phyloP scores from a whole-genome alignment of 2,329 filamentous ascomycete species.

The Trichothecium sympodiale region DNA sequence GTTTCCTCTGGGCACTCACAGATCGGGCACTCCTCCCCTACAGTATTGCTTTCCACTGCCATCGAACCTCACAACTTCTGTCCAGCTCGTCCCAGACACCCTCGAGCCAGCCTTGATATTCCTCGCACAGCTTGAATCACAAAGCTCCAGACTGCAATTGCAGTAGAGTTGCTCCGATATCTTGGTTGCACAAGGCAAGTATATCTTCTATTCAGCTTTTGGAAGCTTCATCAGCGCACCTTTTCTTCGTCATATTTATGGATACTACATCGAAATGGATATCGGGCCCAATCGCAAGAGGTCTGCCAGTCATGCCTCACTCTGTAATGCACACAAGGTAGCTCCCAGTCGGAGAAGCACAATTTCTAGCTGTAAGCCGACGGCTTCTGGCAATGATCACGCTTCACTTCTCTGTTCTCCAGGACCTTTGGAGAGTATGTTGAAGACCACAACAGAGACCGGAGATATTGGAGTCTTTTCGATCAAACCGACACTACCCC shows the following conservation, averaged over 20 bases:
- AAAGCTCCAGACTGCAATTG: no score
- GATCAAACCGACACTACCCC: constrained; percentile 25
- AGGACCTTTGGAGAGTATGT: constrained; percentile 50
- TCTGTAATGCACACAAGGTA: constrained; percentile 19
- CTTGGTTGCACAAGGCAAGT: neutral
- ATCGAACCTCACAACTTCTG: no score
- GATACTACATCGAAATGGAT: neutral
- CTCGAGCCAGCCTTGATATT: no score
- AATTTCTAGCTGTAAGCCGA: constrained; percentile 11
- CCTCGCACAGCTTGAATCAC: no score
- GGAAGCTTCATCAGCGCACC: neutral
- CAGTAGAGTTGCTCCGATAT: no score
- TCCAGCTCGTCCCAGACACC: no score
- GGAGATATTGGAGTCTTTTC: constrained; percentile 54
- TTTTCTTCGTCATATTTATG: neutral
- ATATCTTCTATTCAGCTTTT: neutral
- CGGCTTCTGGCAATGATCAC: constrained; percentile 33
- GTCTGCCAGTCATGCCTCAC: constrained; percentile 28
- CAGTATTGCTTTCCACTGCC: no score
- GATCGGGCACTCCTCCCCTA: no score
- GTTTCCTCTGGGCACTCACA: no score
- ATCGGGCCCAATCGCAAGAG: constrained; percentile 14
- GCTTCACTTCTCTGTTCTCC: constrained; percentile 32
- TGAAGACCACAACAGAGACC: constrained; percentile 54
- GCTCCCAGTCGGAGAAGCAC: constrained; percentile 12